phyloP scores from a whole-genome alignment of 164 flowering plant genomes.

The Tinospora cordifolia region DNA sequence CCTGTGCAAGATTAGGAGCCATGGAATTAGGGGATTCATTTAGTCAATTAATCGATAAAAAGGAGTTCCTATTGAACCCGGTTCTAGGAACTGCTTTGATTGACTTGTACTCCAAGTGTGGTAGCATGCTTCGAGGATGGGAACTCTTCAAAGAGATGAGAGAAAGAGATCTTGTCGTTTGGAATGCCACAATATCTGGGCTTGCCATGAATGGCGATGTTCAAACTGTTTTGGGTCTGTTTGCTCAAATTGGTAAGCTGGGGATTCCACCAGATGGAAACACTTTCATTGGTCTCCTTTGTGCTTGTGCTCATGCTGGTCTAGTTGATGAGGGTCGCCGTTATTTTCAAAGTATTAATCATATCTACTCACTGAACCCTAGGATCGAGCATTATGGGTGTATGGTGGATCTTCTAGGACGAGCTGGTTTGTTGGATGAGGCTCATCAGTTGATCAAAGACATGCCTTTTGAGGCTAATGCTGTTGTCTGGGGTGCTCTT shows the following conservation, averaged over 20 bases:
- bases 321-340: slow-evolving; percentile 26
- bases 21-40: slow-evolving; percentile 21
- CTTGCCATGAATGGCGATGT: slow-evolving; percentile 27
- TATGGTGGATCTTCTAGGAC: slow-evolving; percentile 30
- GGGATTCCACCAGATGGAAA: slow-evolving; percentile 25
- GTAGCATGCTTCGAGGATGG: slow-evolving; percentile 27
- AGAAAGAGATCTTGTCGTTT: slow-evolving; percentile 27
- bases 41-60: slow-evolving; percentile 13
- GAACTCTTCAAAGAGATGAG: slow-evolving; percentile 21
- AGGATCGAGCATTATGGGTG: slow-evolving; percentile 34
- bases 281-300: slow-evolving; percentile 30
- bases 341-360: slow-evolving; percentile 20
- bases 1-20: slow-evolving; percentile 31
- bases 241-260: slow-evolving; percentile 24
- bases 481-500: slow-evolving; percentile 31
- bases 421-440: slow-evolving; percentile 26
- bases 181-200: slow-evolving; percentile 29
- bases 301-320: slow-evolving; percentile 28
- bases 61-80: slow-evolving; percentile 22
- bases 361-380: slow-evolving; percentile 17
- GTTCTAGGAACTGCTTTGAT: slow-evolving; percentile 43
- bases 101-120: slow-evolving; percentile 72
- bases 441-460: slow-evolving; percentile 25
- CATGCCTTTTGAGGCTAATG: slow-evolving; percentile 33
- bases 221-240: slow-evolving; percentile 20